Base-by-base conservation (phyloP, 163 green algal genomes). In the Chlamydomonas reinhardtii region DNA sequence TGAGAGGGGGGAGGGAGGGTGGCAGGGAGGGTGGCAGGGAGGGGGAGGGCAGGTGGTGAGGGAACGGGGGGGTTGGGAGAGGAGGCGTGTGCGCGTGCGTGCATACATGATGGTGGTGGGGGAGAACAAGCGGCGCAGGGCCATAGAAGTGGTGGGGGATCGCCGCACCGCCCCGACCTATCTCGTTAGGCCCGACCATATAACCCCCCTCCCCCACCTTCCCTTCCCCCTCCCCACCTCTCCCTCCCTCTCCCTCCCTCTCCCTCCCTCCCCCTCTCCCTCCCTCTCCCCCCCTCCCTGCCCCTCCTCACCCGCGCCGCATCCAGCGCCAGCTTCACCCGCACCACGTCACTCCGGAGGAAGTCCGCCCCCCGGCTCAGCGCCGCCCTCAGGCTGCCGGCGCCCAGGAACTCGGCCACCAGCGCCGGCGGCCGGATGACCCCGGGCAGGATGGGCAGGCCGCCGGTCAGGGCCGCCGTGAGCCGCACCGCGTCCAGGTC, bases 271-370 rank as follows among this genome's bases (percentile, higher is more conserved):
- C 48, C 17, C 48, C 17, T 20, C 48, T 14, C 12, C 48, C 17
- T 2, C 48, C 11, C 48, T 14, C 48, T 20, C 17, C 48, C 48
- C 17, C 48, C 48, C 48, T 20, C 48, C 29, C 62, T 5, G 32
- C 80, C 69, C 48, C 52, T 1, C 22, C 90, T 39, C 83, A 94
- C 94, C 92, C 95, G 92, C 31, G 95, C 94, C 4, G 94, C 89
- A 79, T 97, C 95, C 90, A 97, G 88, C 17, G 94, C 94, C 73
- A 97, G 90, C 74, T 96, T 90, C 34, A 97, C 83, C 0, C 93
- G 83, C 22, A 94, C 93, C 65, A 93, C 88, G 34, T 90, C 72
- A 24, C 89, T 91, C 43, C 85, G 85, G 43, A 97, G 84, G 11
- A 97, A 94, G 64, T 96, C 94, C 19, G 92, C 91, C 39, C 89